Evolutionary conservation across 2,329 filamentous ascomycete genomes (phyloP).

Genomic region (Acarospora socialis): DNA sequence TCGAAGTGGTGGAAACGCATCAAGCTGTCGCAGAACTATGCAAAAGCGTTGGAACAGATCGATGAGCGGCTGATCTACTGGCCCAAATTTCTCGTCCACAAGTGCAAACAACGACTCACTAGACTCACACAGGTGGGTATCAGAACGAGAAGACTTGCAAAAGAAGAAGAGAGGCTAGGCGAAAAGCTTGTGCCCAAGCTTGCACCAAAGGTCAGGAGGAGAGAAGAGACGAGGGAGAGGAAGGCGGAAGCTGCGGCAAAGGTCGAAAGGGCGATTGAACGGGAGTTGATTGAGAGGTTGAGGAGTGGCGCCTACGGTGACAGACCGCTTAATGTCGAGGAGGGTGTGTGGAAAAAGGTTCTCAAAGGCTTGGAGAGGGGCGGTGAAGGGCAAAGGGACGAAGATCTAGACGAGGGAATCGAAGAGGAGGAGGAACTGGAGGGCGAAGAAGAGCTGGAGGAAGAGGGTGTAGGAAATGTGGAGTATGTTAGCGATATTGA

Average conservation of each 20-base stretch:
- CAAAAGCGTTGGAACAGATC: constrained; percentile 73
- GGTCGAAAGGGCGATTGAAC: constrained; percentile 88
- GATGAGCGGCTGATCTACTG: constrained; percentile 82
- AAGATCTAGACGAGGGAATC: constrained; percentile 79
- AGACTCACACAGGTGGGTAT: constrained; percentile 85
- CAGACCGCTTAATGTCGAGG: constrained; percentile 85
- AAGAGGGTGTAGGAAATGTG: constrained; percentile 57
- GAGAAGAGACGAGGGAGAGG: constrained; percentile 61
- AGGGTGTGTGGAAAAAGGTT: constrained; percentile 94
- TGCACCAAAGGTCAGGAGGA: constrained; percentile 72
- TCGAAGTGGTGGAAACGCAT: constrained; percentile 91
- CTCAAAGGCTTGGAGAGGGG: constrained; percentile 77
- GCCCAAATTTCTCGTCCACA: constrained; percentile 84
- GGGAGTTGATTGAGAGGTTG: constrained; percentile 82
- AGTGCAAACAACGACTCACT: constrained; percentile 92
- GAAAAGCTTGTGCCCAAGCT: constrained; percentile 79
- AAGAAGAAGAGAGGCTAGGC: constrained; percentile 77
- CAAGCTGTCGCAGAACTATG: constrained; percentile 79
- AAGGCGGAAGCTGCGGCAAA: constrained; percentile 76
- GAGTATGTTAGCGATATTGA: constrained; percentile 91
- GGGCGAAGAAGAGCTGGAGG: constrained; percentile 47
- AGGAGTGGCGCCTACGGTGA: constrained; percentile 90
- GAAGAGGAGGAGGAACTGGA: constrained; percentile 59
- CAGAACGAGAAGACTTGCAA: constrained; percentile 58
- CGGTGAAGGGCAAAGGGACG: constrained; percentile 67